Conservation (phyloP, 2,329 filamentous ascomycete species). For the Thielaviopsis populi region DNA sequence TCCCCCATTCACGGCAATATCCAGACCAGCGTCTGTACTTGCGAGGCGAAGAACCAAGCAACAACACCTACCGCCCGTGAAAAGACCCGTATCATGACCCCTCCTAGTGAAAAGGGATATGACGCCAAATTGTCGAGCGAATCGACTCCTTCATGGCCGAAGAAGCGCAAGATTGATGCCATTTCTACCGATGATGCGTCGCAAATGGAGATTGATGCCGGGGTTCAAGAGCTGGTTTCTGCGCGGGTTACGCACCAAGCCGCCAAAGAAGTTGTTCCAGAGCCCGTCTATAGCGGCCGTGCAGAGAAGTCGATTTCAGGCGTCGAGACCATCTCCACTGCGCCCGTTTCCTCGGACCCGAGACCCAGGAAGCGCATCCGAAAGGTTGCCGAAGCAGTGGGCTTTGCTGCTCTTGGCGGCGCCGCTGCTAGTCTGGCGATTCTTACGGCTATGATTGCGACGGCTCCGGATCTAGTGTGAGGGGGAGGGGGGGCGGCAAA, state of each 20-base stretch:
- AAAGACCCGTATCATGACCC: neutral
- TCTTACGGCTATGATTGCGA: conserved; percentile 27
- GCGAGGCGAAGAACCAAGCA: neutral
- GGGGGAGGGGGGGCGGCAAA: neutral
- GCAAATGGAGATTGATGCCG: neutral
- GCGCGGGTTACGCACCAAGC: too few species aligned
- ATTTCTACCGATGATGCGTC: conserved; percentile 11
- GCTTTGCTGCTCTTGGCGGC: conserved; percentile 27
- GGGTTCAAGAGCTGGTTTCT: neutral
- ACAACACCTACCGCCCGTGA: neutral
- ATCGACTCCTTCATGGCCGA: neutral
- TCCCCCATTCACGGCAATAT: neutral
- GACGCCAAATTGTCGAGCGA: neutral
- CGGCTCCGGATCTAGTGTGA: conserved; percentile 25
- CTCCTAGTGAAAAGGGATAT: neutral
- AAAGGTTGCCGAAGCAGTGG: conserved; percentile 23
- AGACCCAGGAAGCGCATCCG: conserved; percentile 22
- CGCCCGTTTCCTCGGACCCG: neutral
- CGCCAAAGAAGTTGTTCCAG: neutral
- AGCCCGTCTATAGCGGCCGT: neutral
- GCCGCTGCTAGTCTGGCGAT: conserved; percentile 25
- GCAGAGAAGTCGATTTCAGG: neutral
- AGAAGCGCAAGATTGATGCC: conserved; percentile 15
- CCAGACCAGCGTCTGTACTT: neutral
- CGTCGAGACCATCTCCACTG: neutral